Conservation (phyloP, 371 early-diverging fungal species). For the Zychaea mexicana region DNA sequence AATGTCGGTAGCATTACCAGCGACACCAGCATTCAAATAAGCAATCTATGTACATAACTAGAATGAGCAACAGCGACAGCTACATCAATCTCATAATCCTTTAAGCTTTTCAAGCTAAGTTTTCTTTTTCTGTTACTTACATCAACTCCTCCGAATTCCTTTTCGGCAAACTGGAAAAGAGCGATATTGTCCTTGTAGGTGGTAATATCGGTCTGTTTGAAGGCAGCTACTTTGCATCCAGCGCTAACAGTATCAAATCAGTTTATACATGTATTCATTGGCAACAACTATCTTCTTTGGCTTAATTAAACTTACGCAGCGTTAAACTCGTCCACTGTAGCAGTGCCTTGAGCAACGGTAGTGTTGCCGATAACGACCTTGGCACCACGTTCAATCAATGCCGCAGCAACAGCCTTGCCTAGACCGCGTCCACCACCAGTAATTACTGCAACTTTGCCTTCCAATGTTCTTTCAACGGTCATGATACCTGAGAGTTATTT, state of each 20-base stretch:
- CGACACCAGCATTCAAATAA: constrained; percentile 28
- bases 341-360: constrained; percentile 40
- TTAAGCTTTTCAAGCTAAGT: neutral
- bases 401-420: constrained; percentile 60
- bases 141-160: constrained; percentile 55
- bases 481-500: too few relatives aligned
- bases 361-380: constrained; percentile 67
- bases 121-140: constrained; percentile 1
- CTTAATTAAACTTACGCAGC: constrained; percentile 23
- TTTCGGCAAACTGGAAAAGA: constrained; percentile 47
- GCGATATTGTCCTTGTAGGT: constrained; percentile 37
- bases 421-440: constrained; percentile 70
- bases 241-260: constrained; percentile 6
- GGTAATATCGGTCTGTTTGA: constrained; percentile 58
- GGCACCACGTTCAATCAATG: constrained; percentile 54
- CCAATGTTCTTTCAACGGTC: neutral
- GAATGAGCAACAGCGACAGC: too few relatives aligned
- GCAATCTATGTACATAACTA: too few relatives aligned
- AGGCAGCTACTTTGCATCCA: constrained; percentile 30
- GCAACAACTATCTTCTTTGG: too few relatives aligned
- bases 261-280: neutral
- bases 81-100: too few relatives aligned
- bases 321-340: constrained; percentile 40
- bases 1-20: constrained; percentile 25
- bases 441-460: constrained; percentile 64